Evolutionary conservation across 2,329 filamentous ascomycete genomes (phyloP).

Genomic region (Claviceps africana): DNA sequence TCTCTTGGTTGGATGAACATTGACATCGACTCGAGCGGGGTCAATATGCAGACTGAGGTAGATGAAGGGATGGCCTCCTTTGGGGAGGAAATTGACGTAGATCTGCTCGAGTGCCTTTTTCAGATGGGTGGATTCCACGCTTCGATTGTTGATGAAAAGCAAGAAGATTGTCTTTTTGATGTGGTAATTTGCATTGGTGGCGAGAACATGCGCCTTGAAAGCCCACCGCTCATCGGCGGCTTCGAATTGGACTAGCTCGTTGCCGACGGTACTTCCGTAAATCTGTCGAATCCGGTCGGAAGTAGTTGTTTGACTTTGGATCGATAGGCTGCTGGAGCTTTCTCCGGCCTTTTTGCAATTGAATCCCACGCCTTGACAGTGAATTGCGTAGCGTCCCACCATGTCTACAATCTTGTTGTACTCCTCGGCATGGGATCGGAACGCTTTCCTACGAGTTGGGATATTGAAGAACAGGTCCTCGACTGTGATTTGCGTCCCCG

Average conservation of each 20-base stretch:
- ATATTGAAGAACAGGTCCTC: slow-evolving; percentile 97
- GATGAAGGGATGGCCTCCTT: slow-evolving; percentile 84
- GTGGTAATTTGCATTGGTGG: slow-evolving; percentile 89
- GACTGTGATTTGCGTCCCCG: slow-evolving; percentile 88
- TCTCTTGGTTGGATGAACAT: slow-evolving; percentile 91
- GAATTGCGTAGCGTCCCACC: slow-evolving; percentile 83
- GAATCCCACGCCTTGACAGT: slow-evolving; percentile 83
- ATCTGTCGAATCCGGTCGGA: slow-evolving; percentile 83
- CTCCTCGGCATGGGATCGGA: slow-evolving; percentile 83
- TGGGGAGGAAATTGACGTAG: slow-evolving; percentile 76
- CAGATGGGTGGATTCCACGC: slow-evolving; percentile 77
- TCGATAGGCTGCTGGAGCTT: slow-evolving; percentile 65
- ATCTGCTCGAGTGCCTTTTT: slow-evolving; percentile 86
- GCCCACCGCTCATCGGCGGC: slow-evolving; percentile 64
- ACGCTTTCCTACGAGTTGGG: slow-evolving; percentile 73
- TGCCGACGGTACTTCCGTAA: slow-evolving; percentile 70
- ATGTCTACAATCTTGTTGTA: slow-evolving; percentile 97
- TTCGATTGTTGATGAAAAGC: slow-evolving; percentile 91
- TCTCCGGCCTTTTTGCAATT: slow-evolving; percentile 96
- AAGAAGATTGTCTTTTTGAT: slow-evolving; percentile 79
- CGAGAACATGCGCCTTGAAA: slow-evolving; percentile 67
- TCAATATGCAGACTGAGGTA: slow-evolving; percentile 91
- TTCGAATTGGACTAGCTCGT: slow-evolving; percentile 69
- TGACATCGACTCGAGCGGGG: slow-evolving; percentile 84
- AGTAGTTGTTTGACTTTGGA: slow-evolving; percentile 56